phyloP scores from a whole-genome alignment of 2,329 filamentous ascomycete genomes.

The Leptographium radiaticola region DNA sequence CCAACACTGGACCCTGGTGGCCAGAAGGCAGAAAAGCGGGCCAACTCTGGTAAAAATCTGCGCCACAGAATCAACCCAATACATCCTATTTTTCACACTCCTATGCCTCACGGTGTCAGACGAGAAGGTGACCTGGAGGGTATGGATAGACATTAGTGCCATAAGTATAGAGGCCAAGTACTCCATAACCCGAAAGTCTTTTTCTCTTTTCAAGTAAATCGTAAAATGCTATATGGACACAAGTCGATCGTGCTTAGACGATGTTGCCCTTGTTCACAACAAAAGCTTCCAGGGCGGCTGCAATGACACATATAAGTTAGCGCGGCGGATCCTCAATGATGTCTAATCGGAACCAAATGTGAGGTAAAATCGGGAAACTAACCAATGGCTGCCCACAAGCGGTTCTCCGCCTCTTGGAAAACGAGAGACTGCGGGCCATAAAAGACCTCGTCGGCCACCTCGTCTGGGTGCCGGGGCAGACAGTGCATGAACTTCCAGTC shows the following conservation, averaged over 20 bases:
- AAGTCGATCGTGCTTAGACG: constrained; percentile 13
- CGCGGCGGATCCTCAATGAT: background rate
- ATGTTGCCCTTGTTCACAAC: constrained; percentile 90
- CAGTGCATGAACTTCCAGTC: constrained; percentile 99
- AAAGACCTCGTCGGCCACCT: constrained; percentile 91
- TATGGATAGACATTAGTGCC: too few species aligned
- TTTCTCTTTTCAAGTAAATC: background rate
- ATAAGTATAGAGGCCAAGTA: too few species aligned
- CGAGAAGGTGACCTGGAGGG: too few species aligned
- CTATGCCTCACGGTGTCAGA: too few species aligned
- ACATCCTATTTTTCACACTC: too few species aligned
- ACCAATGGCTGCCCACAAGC: constrained; percentile 79
- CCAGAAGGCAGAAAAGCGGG: too few species aligned
- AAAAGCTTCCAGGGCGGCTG: constrained; percentile 71
- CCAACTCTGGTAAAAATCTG: too few species aligned
- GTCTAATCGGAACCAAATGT: too few species aligned
- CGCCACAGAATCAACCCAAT: too few species aligned
- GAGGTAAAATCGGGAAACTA: constrained; percentile 21
- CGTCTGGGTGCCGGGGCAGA: constrained; percentile 78
- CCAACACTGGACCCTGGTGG: too few species aligned
- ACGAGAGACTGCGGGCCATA: constrained; percentile 77
- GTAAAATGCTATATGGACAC: background rate
- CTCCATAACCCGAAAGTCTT: background rate
- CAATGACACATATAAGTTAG: constrained; percentile 14
- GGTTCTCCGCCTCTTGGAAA: constrained; percentile 89